Conservation (phyloP, 202 grass and related monocot genomes). For the Schoenoplectus tabernaemontani region DNA sequence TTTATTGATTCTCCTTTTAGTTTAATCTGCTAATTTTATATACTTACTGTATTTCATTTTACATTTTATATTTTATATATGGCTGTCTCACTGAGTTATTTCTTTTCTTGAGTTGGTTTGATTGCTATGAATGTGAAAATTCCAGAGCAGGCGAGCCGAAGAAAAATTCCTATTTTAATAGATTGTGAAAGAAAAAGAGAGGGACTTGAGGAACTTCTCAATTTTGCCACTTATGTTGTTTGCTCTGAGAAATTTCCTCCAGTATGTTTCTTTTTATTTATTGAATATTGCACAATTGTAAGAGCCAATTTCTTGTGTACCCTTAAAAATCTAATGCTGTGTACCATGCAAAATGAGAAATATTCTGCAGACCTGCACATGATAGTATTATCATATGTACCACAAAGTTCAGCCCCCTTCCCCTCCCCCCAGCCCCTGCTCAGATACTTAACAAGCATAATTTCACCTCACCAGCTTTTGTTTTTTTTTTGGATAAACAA, state of each 20-base stretch:
- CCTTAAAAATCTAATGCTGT: neutral
- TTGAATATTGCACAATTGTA: neutral
- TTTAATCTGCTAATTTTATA: neutral
- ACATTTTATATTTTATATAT: neutral
- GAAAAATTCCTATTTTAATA: conserved; percentile 84
- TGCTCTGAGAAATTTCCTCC: conserved; percentile 82
- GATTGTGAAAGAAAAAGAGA: conserved; percentile 86
- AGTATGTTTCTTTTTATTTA: conserved; percentile 28
- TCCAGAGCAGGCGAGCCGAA: conserved; percentile 86
- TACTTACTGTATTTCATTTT: neutral
- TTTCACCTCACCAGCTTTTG: neutral
- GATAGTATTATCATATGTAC: neutral
- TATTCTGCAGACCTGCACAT: neutral
- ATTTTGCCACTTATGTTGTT: conserved; percentile 73
- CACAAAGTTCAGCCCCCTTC: too few species aligned
- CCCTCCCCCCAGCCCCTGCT: neutral
- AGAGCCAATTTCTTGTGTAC: neutral
- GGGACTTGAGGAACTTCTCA: conserved; percentile 75
- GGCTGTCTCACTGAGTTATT: conserved; percentile 24
- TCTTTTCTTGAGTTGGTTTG: conserved; percentile 15
- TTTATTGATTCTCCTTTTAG: neutral
- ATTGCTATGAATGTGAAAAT: conserved; percentile 30
- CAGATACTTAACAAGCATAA: too few species aligned
- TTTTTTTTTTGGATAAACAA: neutral
- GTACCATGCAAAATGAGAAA: neutral